Evolutionary conservation across 1,284 basidiomycete genomes (phyloP), one percentile per base, ranked within the genome.

Genomic region (Kalmanozyma brasiliensis): DNA sequence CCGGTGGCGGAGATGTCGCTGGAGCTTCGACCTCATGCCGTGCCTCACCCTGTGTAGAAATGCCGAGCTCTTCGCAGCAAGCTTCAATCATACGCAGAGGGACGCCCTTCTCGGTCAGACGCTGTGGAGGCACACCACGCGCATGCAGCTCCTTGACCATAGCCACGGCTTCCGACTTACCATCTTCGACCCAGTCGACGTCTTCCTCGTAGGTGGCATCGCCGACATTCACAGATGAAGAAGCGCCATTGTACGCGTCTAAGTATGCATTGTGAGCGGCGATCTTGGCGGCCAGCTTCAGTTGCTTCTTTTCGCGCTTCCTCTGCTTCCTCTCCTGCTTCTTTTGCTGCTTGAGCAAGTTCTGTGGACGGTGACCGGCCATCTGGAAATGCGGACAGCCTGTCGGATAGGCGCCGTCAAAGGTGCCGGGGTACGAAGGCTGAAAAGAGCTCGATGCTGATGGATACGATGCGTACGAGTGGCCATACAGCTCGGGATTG

Each of bases 1-100:
- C 20, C 19, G 22, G 48, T 35, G 33, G 29, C 23, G 14, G n/a
- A 1, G 38, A 22, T 37, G 29, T 36, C 10, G 10, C 4, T 9
- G 7, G 9, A 5, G 4, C 24, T 3, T 40, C 37, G 11, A 29
- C 17, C 5, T 42, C 22, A 17, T 42, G 22, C 3, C 4, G 40
- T 19, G 19, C 23, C 14, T 35, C 20, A 29, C 43, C 45, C 0
- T 45, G 44, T 30, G 19, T 17, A 1, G 55, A n/a, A 23, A 65
- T 49, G 8, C 57, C 57, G 8, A 64, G 38, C 37, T 57, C 53
- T 14, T 22, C 36, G 20, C 67, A 70, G 47, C 61, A 65, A 17
- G 32, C 49, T 20, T 65, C 42, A 23, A 70, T 49, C 40, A 60
- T 20, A 8, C 26, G 38, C 17, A 46, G 29, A 23, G 49, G 48